These are phyloP conservation scores for Colletotrichum kahawae DNA, from an alignment of 2,329 filamentous ascomycete species.

Conservation along the genomic window DNA sequence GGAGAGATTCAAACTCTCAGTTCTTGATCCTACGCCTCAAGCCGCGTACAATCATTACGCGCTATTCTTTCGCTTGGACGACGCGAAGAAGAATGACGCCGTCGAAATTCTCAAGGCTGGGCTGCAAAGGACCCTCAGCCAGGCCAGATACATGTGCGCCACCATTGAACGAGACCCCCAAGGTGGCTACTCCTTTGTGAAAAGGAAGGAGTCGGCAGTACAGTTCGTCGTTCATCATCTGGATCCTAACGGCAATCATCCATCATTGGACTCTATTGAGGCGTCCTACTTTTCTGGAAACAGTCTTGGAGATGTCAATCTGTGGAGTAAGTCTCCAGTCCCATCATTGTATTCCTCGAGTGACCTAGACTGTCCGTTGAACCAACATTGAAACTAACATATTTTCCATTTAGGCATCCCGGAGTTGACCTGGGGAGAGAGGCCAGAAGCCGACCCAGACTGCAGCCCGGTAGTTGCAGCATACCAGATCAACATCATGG, in stretches of 20 bases:
- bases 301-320: background rate
- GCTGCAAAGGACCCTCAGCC: background rate
- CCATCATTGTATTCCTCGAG: background rate
- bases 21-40: background rate
- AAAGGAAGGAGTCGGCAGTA: background rate
- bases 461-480: slow-evolving; percentile 37
- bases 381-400: background rate
- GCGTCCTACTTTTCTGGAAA: background rate
- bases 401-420: background rate
- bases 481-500: slow-evolving; percentile 45
- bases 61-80: background rate
- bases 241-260: background rate
- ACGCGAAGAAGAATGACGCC: background rate
- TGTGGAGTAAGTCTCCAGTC: background rate
- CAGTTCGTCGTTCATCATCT: background rate
- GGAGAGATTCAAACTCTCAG: background rate
- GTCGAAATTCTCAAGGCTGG: background rate
- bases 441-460: slow-evolving; percentile 40
- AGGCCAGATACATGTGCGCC: background rate
- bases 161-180: background rate
- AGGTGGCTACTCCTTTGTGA: background rate
- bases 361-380: background rate
- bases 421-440: slow-evolving; percentile 26
- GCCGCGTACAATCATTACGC: background rate
- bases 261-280: background rate